Evolutionary conservation across 2,329 filamentous ascomycete species (phyloP).

Genomic region (Alternaria incomplexa): DNA sequence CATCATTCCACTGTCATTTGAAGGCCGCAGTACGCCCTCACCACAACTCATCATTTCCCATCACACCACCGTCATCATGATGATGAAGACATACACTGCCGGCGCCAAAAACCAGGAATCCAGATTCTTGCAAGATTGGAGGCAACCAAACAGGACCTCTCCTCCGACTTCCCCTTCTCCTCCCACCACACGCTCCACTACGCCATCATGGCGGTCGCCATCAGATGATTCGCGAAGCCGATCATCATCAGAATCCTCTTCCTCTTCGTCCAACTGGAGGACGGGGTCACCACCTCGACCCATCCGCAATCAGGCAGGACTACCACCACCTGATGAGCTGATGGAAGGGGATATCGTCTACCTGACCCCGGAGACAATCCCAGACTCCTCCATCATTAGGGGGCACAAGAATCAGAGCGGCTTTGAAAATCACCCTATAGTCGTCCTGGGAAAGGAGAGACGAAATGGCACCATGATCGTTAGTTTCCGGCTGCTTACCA

Average conservation of each 20-base stretch:
- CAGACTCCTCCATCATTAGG: conserved; percentile 3
- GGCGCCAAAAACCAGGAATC: neutral
- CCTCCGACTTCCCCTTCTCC: neutral
- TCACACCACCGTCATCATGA: neutral
- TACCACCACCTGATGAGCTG: neutral
- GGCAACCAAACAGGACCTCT: neutral
- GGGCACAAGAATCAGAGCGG: neutral
- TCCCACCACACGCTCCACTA: neutral
- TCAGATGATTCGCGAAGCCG: neutral
- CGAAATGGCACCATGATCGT: conserved; percentile 9
- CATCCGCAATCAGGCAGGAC: neutral
- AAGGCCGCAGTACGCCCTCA: neutral
- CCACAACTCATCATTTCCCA: neutral
- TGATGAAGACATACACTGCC: neutral
- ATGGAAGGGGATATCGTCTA: conserved; percentile 10
- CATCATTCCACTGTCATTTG: neutral
- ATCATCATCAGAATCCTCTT: neutral
- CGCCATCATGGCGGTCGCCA: neutral
- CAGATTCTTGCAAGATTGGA: neutral
- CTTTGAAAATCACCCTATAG: conserved; percentile 10
- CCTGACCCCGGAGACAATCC: neutral
- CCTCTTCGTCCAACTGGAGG: conserved; percentile 8
- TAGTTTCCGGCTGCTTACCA: conserved; percentile 17
- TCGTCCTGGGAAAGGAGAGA: conserved; percentile 11
- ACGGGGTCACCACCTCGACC: neutral